These are phyloP conservation scores for Verticillium isaacii DNA, from an alignment of 2,329 filamentous ascomycete species.

Conservation along the genomic window DNA sequence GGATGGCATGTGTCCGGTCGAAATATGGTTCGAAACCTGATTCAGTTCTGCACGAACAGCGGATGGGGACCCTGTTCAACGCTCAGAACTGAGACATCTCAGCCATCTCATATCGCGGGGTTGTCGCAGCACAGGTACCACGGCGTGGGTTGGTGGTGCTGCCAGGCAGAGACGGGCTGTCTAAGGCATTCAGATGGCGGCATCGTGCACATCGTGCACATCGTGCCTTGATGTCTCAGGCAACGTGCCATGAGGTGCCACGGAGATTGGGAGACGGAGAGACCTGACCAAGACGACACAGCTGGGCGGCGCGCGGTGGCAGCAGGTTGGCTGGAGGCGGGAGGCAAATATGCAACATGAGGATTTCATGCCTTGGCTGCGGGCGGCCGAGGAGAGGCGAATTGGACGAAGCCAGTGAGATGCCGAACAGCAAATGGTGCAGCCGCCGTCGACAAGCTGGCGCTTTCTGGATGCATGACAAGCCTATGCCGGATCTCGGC, in stretches of 20 bases:
- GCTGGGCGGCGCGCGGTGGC: background rate
- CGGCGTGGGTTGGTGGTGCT: background rate
- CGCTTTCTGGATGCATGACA: background rate
- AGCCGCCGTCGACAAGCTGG: background rate
- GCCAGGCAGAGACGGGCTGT: background rate
- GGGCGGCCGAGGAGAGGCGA: conserved; percentile 5
- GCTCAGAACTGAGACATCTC: background rate
- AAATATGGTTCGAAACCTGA: background rate
- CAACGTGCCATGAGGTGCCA: background rate
- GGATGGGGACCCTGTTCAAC: background rate
- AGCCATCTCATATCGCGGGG: background rate
- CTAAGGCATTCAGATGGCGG: background rate
- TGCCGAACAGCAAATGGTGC: background rate
- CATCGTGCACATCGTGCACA: background rate
- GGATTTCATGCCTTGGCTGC: conserved; percentile 15
- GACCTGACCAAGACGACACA: background rate
- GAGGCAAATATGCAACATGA: conserved; percentile 11
- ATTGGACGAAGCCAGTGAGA: conserved; percentile 6
- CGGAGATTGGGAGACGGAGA: background rate
- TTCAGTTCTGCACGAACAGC: background rate
- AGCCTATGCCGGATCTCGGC: background rate
- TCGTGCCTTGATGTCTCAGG: background rate
- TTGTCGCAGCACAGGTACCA: background rate
- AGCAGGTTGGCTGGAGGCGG: conserved; percentile 2
- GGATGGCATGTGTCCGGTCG: background rate